A percentile compares a stretch with the other conserved stretches of the same genome.
phyloP scores from a whole-genome alignment of 2,329 filamentous ascomycete species.

The Juglanconis oblonga region DNA sequence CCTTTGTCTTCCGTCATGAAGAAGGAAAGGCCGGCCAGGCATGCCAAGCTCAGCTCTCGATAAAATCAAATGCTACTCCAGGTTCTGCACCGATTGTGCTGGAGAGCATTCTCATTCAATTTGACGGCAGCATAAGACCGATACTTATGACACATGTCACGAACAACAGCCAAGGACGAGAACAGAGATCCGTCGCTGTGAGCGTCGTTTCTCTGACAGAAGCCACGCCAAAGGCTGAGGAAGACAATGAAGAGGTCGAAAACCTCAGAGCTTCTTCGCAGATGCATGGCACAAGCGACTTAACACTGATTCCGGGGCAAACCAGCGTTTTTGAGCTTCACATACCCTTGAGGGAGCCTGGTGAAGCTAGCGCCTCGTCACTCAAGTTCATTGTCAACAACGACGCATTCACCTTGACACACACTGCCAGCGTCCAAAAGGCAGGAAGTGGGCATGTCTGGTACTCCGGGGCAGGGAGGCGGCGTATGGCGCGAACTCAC shows the following conservation, averaged over 20 bases:
- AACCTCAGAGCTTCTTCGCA: slow-evolving; percentile 28
- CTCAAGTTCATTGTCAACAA: slow-evolving; percentile 62
- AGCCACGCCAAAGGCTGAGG: slow-evolving; percentile 23
- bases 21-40: slow-evolving; percentile 50
- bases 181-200: slow-evolving; percentile 25
- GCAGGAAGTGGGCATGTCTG: slow-evolving; percentile 44
- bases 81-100: slow-evolving; percentile 51
- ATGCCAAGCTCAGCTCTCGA: slow-evolving; percentile 54
- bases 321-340: slow-evolving; percentile 69
- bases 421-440: slow-evolving; percentile 54
- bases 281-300: slow-evolving; percentile 53
- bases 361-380: slow-evolving; percentile 66
- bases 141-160: slow-evolving; percentile 48
- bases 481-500: slow-evolving; percentile 46
- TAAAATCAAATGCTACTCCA: slow-evolving; percentile 54
- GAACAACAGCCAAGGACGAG: background rate
- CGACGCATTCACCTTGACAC: slow-evolving; percentile 65
- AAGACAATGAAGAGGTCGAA: slow-evolving; percentile 24
- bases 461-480: slow-evolving; percentile 44
- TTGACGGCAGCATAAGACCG: slow-evolving; percentile 56
- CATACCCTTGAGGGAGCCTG: slow-evolving; percentile 75
- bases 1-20: slow-evolving; percentile 24
- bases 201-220: slow-evolving; percentile 26
- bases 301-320: slow-evolving; percentile 65
- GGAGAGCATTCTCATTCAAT: slow-evolving; percentile 50